Evolutionary conservation across 2,329 filamentous ascomycete genomes (phyloP).

Genomic region (Macrophomina pseudophaseolina): DNA sequence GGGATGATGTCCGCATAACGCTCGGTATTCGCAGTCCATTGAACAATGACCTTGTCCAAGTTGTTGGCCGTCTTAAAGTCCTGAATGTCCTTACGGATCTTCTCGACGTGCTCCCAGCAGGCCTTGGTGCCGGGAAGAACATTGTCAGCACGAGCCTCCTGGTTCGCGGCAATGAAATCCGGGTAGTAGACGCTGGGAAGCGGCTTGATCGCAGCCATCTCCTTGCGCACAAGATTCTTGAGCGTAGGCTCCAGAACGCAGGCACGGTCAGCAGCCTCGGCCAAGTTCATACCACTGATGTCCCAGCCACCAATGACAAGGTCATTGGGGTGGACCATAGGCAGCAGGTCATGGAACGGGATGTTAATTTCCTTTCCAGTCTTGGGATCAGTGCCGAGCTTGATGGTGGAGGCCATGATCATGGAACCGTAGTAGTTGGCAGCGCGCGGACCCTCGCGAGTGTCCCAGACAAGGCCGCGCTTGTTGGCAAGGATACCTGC

Average conservation of each 20-base stretch:
- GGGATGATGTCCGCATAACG: constrained; percentile 86
- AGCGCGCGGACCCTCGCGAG: constrained; percentile 80
- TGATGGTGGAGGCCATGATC: constrained; percentile 96
- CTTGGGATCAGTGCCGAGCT: constrained; percentile 85
- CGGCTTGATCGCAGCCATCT: constrained; percentile 87
- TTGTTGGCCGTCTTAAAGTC: constrained; percentile 86
- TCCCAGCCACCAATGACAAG: constrained; percentile 96
- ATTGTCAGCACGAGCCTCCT: constrained; percentile 95
- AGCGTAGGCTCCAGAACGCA: constrained; percentile 93
- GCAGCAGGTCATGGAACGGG: constrained; percentile 90
- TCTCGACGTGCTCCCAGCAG: constrained; percentile 84
- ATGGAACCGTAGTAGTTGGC: constrained; percentile 99
- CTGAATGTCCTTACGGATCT: constrained; percentile 89
- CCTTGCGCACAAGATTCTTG: constrained; percentile 87
- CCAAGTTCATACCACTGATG: constrained; percentile 88
- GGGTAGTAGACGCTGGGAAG: constrained; percentile 98
- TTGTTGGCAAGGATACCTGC: constrained; percentile 97
- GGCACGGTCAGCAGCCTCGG: constrained; percentile 93
- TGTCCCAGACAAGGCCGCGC: constrained; percentile 85
- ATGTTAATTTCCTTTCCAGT: constrained; percentile 92
- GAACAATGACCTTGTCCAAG: constrained; percentile 94
- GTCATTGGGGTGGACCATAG: constrained; percentile 97
- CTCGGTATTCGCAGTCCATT: constrained; percentile 99
- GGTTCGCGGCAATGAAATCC: constrained; percentile 98
- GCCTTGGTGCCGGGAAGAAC: constrained; percentile 82